Conservation (phyloP, 2,329 filamentous ascomycete species). For the Sporothrix brunneoviolacea region DNA sequence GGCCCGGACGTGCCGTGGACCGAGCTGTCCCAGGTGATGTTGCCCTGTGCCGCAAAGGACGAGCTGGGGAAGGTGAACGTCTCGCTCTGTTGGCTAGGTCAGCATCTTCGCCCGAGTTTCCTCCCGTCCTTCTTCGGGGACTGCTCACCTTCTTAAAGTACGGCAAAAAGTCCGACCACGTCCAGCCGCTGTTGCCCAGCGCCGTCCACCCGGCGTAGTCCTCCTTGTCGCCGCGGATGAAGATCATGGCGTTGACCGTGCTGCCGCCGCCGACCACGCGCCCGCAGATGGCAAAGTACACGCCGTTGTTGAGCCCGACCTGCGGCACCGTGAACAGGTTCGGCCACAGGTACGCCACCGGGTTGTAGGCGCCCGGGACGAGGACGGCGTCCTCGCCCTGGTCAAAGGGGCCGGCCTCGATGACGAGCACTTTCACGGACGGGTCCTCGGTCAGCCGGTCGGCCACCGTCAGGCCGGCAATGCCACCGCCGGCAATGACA, state of each 20-base stretch:
- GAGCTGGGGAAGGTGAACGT: conserved; percentile 24
- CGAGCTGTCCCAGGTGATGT: conserved; percentile 25
- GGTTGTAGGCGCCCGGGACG: conserved; percentile 25
- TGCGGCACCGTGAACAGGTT: conserved; percentile 32
- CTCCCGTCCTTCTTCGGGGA: conserved; percentile 4
- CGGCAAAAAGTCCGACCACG: conserved; percentile 35
- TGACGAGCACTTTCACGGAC: conserved; percentile 20
- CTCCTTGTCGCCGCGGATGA: conserved; percentile 37
- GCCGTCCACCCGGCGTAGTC: conserved; percentile 52
- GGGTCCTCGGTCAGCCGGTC: conserved; percentile 38
- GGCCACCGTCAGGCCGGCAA: conserved; percentile 31
- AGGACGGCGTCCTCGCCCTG: conserved; percentile 23
- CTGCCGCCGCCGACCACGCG: conserved; percentile 56
- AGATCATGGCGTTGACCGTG: conserved; percentile 54
- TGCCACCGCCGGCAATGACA: conserved; percentile 30
- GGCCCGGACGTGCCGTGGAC: conserved; percentile 25
- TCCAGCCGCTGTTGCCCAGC: conserved; percentile 54
- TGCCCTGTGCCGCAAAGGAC: conserved; percentile 21
- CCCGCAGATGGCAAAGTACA: conserved; percentile 26
- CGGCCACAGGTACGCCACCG: conserved; percentile 26
- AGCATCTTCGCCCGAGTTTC: neutral
- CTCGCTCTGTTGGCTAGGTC: conserved; percentile 22
- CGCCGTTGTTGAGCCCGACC: conserved; percentile 25
- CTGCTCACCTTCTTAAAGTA: conserved; percentile 23
- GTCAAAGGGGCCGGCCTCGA: conserved; percentile 23